Percentiles rank a stretch among this genome's conserved stretches.
These are phyloP conservation scores for Pseudocercospora macadamiae DNA, from an alignment of 2,329 filamentous ascomycete species.

Conservation along the genomic window DNA sequence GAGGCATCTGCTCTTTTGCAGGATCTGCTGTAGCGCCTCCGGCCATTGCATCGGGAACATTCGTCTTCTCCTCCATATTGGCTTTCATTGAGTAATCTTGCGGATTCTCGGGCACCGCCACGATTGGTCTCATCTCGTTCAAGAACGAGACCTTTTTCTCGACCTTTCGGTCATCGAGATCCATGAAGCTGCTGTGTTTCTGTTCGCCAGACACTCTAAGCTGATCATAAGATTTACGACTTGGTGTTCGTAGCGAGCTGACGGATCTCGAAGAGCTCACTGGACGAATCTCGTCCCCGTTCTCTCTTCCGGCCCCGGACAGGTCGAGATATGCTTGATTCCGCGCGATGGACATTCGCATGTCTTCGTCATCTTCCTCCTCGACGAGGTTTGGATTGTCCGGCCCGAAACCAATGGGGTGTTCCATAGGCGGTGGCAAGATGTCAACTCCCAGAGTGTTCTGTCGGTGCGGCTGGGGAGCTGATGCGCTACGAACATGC, in stretches of 20 bases:
- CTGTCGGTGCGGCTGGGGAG: background rate
- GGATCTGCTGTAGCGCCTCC: slow-evolving; percentile 24
- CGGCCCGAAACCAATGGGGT: slow-evolving; percentile 1
- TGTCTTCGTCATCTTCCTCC: background rate
- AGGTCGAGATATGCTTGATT: slow-evolving; percentile 19
- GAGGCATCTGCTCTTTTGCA: slow-evolving; percentile 20
- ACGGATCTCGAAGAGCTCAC: slow-evolving; percentile 9
- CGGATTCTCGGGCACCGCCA: slow-evolving; percentile 20
- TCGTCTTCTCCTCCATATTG: slow-evolving; percentile 18
- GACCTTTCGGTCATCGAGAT: slow-evolving; percentile 17
- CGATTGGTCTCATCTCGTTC: background rate
- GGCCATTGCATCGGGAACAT: slow-evolving; percentile 25
- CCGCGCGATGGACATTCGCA: background rate
- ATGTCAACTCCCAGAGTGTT: background rate
- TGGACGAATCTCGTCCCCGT: slow-evolving; percentile 18
- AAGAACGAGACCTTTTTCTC: slow-evolving; percentile 8
- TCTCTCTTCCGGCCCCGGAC: slow-evolving; percentile 12
- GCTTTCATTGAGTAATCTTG: slow-evolving; percentile 22
- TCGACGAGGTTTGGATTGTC: background rate
- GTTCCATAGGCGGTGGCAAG: slow-evolving; percentile 1
- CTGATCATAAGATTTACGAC: background rate
- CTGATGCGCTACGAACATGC: slow-evolving; percentile 13
- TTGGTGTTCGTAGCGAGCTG: background rate
- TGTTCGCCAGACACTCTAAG: background rate
- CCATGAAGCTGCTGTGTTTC: slow-evolving; percentile 24